Conservation (phyloP, 306 rosid species). For the Quercus variabilis region DNA sequence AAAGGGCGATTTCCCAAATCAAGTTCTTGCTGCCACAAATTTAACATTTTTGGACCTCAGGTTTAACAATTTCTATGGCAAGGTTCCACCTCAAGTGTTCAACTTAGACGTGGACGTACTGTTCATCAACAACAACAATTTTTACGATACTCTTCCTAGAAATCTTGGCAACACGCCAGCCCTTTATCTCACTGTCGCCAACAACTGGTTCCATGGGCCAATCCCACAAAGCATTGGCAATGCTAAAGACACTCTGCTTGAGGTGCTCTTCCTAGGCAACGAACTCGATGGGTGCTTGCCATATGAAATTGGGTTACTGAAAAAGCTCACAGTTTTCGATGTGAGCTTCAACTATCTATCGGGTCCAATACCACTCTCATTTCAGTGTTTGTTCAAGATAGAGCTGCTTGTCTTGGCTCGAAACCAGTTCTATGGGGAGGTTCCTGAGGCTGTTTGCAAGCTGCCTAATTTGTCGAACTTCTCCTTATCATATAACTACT, state of each 20-base stretch:
- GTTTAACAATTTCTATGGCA: constrained; percentile 34
- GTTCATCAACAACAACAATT: constrained; percentile 66
- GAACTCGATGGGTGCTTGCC: constrained; percentile 62
- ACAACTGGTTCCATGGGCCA: constrained; percentile 48
- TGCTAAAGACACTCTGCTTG: constrained; percentile 39
- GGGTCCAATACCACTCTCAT: constrained; percentile 73
- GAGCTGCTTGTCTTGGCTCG: constrained; percentile 33
- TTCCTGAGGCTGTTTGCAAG: constrained; percentile 64
- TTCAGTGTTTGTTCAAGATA: constrained; percentile 51
- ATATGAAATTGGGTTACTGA: constrained; percentile 51
- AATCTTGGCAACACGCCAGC: constrained; percentile 63
- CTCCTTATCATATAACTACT: constrained; percentile 42
- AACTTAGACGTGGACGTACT: constrained; percentile 42
- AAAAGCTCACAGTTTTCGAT: constrained; percentile 48
- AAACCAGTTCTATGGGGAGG: constrained; percentile 46
- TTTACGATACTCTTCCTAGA: constrained; percentile 29
- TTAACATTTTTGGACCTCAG: constrained; percentile 74
- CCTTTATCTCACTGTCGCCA: constrained; percentile 61
- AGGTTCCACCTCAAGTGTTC: constrained; percentile 38
- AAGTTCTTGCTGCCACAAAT: background rate
- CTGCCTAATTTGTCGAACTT: constrained; percentile 35
- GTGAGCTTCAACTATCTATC: constrained; percentile 39
- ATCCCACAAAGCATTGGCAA: constrained; percentile 61
- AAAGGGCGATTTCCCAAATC: constrained; percentile 24
- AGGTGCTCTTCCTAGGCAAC: constrained; percentile 67